These are phyloP conservation scores for Maudiozyma pseudohumilis DNA, from an alignment of 805 yeast genomes.

Conservation along the genomic window DNA sequence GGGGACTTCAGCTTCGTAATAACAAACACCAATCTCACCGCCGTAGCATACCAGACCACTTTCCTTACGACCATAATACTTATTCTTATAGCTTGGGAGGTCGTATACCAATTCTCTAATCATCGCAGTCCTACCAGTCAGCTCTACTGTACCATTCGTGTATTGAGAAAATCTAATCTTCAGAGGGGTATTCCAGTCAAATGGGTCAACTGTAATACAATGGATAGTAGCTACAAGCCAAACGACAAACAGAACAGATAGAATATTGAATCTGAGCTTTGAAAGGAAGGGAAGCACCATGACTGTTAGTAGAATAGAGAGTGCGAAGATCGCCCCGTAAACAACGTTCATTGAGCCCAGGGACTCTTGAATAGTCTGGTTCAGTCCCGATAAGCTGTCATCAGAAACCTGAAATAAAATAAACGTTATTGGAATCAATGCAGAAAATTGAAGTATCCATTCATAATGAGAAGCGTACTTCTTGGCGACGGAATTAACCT, in stretches of 20 bases:
- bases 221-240: constrained; percentile 32
- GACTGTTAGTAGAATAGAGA: constrained; percentile 32
- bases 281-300: constrained; percentile 63
- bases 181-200: constrained; percentile 4
- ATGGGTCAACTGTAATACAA: neutral
- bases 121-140: constrained; percentile 7
- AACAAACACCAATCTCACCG: constrained; percentile 46
- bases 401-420: constrained; percentile 44
- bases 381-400: constrained; percentile 37
- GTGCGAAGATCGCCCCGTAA: constrained; percentile 22
- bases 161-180: constrained; percentile 26
- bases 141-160: constrained; percentile 31
- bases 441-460: constrained; percentile 68
- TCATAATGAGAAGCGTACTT: constrained; percentile 47
- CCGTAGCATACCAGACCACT: constrained; percentile 30
- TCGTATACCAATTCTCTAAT: constrained; percentile 41
- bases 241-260: constrained; percentile 33
- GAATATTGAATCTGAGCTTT: constrained; percentile 40
- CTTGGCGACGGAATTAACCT: neutral
- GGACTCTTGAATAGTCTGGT: constrained; percentile 66
- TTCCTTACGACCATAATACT: constrained; percentile 7
- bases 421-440: constrained; percentile 56
- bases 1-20: constrained; percentile 41
- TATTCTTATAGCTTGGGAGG: constrained; percentile 51
- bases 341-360: constrained; percentile 33